phyloP scores from a whole-genome alignment of 495 filamentous ascomycete genomes.

The Aspergillus panamensis region DNA sequence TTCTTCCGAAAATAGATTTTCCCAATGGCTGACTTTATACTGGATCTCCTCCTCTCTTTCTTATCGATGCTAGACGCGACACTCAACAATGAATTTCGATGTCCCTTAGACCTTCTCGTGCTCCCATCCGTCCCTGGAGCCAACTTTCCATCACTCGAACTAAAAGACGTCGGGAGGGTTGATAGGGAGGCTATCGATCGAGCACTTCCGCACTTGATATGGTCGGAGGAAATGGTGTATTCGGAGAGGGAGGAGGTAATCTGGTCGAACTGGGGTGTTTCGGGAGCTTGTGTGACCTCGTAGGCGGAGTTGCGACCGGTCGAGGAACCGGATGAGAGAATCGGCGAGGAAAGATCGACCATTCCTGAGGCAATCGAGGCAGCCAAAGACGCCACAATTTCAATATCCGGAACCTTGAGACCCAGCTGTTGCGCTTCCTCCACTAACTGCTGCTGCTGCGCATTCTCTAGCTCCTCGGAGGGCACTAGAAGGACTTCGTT shows the following conservation, averaged over 20 bases:
- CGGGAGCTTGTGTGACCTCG: constrained; percentile 31
- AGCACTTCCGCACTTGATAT: constrained; percentile 33
- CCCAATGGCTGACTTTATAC: constrained; percentile 39
- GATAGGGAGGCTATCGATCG: constrained; percentile 43
- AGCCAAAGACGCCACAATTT: constrained; percentile 38
- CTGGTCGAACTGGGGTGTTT: constrained; percentile 30
- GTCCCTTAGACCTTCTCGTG: constrained; percentile 7
- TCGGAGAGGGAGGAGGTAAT: constrained; percentile 37
- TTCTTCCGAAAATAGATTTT: constrained; percentile 41
- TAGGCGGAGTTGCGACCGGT: constrained; percentile 37
- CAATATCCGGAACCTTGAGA: constrained; percentile 36
- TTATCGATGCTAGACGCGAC: constrained; percentile 28
- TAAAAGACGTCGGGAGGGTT: constrained; percentile 43
- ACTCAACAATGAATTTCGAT: constrained; percentile 35
- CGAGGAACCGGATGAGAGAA: constrained; percentile 38
- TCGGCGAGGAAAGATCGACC: constrained; percentile 37
- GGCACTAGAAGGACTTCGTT: constrained; percentile 35
- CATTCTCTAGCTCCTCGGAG: constrained; percentile 36
- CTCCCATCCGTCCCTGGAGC: constrained; percentile 9
- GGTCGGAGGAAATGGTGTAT: constrained; percentile 37
- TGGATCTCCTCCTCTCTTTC: constrained; percentile 34
- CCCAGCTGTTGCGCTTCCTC: constrained; percentile 42
- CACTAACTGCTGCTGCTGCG: constrained; percentile 34
- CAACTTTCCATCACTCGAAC: constrained; percentile 37
- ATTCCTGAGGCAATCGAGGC: constrained; percentile 40